A percentile compares a stretch with the other conserved stretches of the same genome.
These are phyloP conservation scores for Tubosaeta sp. DNA, from an alignment of 768 basidiomycete genomes.

Conservation along the genomic window DNA sequence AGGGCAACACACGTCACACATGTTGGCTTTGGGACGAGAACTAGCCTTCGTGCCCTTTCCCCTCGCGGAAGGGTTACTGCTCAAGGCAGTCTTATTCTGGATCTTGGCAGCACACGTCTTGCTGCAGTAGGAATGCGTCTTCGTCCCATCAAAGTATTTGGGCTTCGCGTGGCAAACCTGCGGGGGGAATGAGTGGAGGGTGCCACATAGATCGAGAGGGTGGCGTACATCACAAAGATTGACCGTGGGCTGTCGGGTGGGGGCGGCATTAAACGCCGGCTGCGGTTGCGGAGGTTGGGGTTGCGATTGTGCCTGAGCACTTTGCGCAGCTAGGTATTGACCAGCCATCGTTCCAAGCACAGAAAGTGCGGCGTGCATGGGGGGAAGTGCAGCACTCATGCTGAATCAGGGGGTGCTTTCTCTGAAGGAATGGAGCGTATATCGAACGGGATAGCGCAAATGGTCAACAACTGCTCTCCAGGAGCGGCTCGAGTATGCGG, in stretches of 20 bases:
- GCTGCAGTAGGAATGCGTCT: conserved; percentile 55
- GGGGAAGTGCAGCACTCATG: conserved; percentile 30
- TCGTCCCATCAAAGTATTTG: conserved; percentile 52
- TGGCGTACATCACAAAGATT: conserved; percentile 49
- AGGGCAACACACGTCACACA: conserved; percentile 46
- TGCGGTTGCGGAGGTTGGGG: conserved; percentile 23
- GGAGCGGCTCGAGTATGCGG: conserved; percentile 26
- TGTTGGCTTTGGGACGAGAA: conserved; percentile 29
- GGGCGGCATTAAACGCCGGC: conserved; percentile 10
- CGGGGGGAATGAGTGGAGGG: conserved; percentile 2
- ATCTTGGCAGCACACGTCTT: conserved; percentile 55
- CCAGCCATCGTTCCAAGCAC: conserved; percentile 34
- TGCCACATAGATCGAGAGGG: conserved; percentile 2
- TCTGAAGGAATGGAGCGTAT: conserved; percentile 5
- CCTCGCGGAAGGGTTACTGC: conserved; percentile 26
- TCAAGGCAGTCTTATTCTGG: conserved; percentile 26
- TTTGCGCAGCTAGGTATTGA: conserved; percentile 32
- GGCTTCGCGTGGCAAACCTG: conserved; percentile 55
- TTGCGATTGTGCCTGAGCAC: conserved; percentile 27
- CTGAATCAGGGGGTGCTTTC: conserved; percentile 13
- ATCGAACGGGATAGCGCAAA: conserved; percentile 2
- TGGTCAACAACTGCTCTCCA: conserved; percentile 24
- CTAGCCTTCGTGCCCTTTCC: conserved; percentile 23
- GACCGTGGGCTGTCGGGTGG: conserved; percentile 23
- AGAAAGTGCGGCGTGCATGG: conserved; percentile 35